A percentile compares a stretch with the other conserved stretches of the same genome.
Evolutionary conservation across 2,329 filamentous ascomycete genomes (phyloP).

Genomic region (Neonectria neomacrospora): DNA sequence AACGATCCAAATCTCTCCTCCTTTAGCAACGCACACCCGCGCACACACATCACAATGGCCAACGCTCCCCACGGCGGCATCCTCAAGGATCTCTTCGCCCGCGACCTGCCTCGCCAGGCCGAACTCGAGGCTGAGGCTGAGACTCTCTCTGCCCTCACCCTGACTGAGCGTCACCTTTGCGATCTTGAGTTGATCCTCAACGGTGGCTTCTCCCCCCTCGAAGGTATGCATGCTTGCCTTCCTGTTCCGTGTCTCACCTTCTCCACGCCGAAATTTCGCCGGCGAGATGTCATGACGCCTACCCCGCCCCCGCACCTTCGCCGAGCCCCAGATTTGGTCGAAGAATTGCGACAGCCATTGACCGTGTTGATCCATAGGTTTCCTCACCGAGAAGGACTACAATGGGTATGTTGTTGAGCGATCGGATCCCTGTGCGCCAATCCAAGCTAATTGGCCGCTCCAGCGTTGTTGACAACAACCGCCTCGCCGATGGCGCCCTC

Average conservation of each 20-base stretch:
- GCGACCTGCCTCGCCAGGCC: constrained; percentile 84
- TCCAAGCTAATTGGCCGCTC: constrained; percentile 42
- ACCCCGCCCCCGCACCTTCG: constrained; percentile 43
- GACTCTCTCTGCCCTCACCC: constrained; percentile 82
- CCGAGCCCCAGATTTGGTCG: constrained; percentile 25
- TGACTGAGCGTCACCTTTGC: constrained; percentile 95
- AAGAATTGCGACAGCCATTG: constrained; percentile 26
- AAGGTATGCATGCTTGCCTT: constrained; percentile 71
- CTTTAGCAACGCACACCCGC: constrained; percentile 19
- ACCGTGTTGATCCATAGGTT: constrained; percentile 67
- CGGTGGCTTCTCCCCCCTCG: constrained; percentile 96
- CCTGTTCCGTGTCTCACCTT: background rate
- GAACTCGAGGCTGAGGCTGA: constrained; percentile 88
- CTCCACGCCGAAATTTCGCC: constrained; percentile 30
- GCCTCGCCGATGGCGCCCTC: constrained; percentile 87
- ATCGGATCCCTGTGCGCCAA: background rate
- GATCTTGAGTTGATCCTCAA: constrained; percentile 98
- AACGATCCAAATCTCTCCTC: constrained; percentile 15
- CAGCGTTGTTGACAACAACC: constrained; percentile 89
- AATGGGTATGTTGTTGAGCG: constrained; percentile 72
- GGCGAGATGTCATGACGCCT: constrained; percentile 28
- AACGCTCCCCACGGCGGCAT: constrained; percentile 86
- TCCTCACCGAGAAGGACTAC: constrained; percentile 98
- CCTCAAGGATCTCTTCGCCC: constrained; percentile 97
- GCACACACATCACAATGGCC: constrained; percentile 62